phyloP scores from a whole-genome alignment of 805 yeast species.

The Barnettozyma pratensis region DNA sequence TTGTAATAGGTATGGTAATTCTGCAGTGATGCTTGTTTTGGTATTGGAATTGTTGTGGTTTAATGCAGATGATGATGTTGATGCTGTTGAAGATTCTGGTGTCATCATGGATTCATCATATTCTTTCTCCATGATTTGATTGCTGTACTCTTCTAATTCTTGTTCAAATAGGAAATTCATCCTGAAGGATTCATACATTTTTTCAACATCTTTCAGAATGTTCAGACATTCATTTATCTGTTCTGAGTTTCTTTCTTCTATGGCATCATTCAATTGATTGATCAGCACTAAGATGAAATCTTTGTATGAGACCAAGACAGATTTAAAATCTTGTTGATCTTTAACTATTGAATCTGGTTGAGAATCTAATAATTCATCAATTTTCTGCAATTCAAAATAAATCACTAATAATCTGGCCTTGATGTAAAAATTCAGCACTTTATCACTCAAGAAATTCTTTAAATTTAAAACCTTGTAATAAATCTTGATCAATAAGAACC shows the following conservation, averaged over 20 bases:
- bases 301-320: constrained; percentile 46
- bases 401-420: constrained; percentile 61
- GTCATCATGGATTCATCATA: constrained; percentile 1
- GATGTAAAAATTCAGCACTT: constrained; percentile 54
- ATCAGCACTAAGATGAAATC: constrained; percentile 53
- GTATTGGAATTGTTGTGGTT: background rate
- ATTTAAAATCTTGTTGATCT: constrained; percentile 32
- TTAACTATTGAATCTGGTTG: constrained; percentile 18
- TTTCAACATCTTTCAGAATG: constrained; percentile 64
- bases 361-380: constrained; percentile 26
- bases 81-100: constrained; percentile 15
- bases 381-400: constrained; percentile 52
- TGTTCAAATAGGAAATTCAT: constrained; percentile 31
- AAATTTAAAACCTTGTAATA: constrained; percentile 38
- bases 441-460: constrained; percentile 45
- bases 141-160: constrained; percentile 18
- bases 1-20: constrained; percentile 58
- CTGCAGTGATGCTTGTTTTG: constrained; percentile 54
- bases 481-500: constrained; percentile 20
- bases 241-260: constrained; percentile 47
- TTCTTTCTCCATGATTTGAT: constrained; percentile 8
- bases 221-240: constrained; percentile 63
- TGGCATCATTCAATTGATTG: constrained; percentile 51
- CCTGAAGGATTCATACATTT: constrained; percentile 61
- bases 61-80: constrained; percentile 24